These are phyloP conservation scores for Teunomyces stri DNA, from an alignment of 805 yeast species.

Conservation along the genomic window DNA sequence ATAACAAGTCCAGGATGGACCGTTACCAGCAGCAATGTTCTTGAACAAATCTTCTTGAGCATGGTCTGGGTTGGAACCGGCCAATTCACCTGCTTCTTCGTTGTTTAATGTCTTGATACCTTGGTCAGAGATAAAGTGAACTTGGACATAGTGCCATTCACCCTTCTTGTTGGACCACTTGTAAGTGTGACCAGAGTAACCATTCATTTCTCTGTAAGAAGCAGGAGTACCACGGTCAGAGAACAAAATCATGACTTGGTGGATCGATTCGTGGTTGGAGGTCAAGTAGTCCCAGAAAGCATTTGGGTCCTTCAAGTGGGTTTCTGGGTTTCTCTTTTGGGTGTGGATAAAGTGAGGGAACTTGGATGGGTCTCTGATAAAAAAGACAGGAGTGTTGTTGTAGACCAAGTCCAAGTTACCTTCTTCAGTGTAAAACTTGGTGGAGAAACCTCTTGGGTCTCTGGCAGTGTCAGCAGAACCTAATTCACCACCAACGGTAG, in stretches of 20 bases:
- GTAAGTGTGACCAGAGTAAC: constrained; percentile 82
- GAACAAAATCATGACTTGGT: constrained; percentile 71
- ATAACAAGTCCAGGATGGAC: constrained; percentile 83
- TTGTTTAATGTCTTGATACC: constrained; percentile 51
- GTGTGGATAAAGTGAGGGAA: constrained; percentile 67
- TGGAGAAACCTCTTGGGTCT: constrained; percentile 69
- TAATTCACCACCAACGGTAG: constrained; percentile 69
- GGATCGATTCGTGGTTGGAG: constrained; percentile 69
- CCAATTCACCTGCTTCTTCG: constrained; percentile 65
- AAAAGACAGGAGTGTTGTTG: constrained; percentile 69
- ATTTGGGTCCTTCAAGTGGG: constrained; percentile 74
- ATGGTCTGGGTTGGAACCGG: constrained; percentile 80
- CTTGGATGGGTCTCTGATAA: constrained; percentile 61
- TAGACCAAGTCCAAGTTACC: constrained; percentile 72
- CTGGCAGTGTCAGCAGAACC: constrained; percentile 67
- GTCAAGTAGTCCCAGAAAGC: constrained; percentile 85
- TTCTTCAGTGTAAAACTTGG: constrained; percentile 64
- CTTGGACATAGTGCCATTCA: constrained; percentile 76
- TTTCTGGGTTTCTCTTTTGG: constrained; percentile 68
- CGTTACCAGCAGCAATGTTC: constrained; percentile 72
- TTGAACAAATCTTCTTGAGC: constrained; percentile 79
- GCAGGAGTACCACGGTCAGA: constrained; percentile 83
- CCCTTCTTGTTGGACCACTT: constrained; percentile 76
- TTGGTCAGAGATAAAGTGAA: constrained; percentile 68
- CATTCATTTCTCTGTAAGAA: constrained; percentile 73